Evolutionary conservation across 2,329 filamentous ascomycete genomes (phyloP).

Genomic region (Byssochlamys sp.): DNA sequence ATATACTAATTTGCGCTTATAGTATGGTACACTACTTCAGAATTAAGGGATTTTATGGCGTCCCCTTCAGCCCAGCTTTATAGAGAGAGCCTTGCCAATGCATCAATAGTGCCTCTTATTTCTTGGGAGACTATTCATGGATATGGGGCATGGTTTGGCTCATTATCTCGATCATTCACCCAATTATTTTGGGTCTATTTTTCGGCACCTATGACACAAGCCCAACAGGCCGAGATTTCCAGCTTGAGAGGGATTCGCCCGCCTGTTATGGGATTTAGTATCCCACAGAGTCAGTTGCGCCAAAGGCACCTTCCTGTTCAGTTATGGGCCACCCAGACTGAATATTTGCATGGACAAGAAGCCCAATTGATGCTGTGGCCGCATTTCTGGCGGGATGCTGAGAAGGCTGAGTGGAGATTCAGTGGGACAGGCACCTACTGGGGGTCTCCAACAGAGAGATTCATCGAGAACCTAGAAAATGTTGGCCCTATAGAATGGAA

Average conservation of each 20-base stretch:
- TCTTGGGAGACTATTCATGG: background rate
- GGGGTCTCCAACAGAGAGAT: too few species aligned
- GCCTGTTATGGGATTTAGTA: too few species aligned
- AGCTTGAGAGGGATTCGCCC: constrained; percentile 2
- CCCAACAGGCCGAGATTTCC: background rate
- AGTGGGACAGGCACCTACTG: too few species aligned
- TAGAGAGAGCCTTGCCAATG: background rate
- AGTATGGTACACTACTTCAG: background rate
- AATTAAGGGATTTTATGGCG: background rate
- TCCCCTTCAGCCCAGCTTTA: background rate
- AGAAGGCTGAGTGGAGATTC: constrained; percentile 2
- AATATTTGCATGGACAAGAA: constrained; percentile 2
- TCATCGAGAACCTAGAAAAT: too few species aligned
- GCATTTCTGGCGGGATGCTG: constrained; percentile 4
- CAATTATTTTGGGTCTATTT: constrained; percentile 7
- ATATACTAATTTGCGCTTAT: background rate
- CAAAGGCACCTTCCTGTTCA: background rate
- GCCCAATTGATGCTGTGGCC: constrained; percentile 5
- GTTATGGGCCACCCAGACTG: constrained; percentile 5
- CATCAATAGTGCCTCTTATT: background rate
- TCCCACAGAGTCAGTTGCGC: background rate
- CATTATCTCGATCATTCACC: background rate
- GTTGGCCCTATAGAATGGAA: too few species aligned
- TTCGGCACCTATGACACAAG: constrained; percentile 3
- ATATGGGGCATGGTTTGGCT: background rate